A percentile compares a stretch with the other conserved stretches of the same genome.
Evolutionary conservation across 306 rosid species (phyloP).

Genomic region (Casuarina equisetifolia): DNA sequence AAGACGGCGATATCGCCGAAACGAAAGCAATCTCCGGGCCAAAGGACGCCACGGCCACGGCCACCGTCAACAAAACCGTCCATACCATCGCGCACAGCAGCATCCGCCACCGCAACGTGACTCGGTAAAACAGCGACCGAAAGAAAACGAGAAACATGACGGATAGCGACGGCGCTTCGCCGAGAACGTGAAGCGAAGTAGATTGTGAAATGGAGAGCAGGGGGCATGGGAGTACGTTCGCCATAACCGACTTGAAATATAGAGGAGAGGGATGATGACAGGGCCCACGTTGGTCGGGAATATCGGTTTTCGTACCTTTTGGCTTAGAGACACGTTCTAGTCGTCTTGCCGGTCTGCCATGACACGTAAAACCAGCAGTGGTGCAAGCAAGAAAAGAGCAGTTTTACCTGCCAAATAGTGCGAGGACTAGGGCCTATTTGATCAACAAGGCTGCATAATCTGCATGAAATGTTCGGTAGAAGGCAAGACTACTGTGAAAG

Average conservation of each 20-base stretch:
- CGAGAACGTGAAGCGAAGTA: background rate
- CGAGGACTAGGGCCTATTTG: background rate
- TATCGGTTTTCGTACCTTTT: no score
- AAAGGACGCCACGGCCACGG: constrained; percentile 51
- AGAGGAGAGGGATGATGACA: background rate
- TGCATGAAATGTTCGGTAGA: background rate
- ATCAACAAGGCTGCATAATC: background rate
- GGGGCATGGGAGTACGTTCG: constrained; percentile 34
- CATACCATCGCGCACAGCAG: constrained; percentile 39
- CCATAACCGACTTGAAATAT: background rate
- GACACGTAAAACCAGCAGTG: background rate
- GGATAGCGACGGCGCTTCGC: background rate
- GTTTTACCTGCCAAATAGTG: no score
- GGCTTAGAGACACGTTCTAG: background rate
- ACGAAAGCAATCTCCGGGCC: constrained; percentile 51
- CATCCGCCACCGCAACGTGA: constrained; percentile 13
- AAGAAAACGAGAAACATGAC: constrained; percentile 35
- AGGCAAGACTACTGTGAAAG: background rate
- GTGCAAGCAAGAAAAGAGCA: no score
- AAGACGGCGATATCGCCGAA: constrained; percentile 43
- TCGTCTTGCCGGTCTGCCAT: background rate
- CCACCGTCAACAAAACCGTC: constrained; percentile 43
- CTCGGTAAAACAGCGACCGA: constrained; percentile 3
- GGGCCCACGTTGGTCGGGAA: background rate
- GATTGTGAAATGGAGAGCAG: no score